Percentiles rank a stretch among this genome's conserved stretches.
phyloP scores from a whole-genome alignment of 495 filamentous ascomycete species.

The Talaromyces borbonicus region DNA sequence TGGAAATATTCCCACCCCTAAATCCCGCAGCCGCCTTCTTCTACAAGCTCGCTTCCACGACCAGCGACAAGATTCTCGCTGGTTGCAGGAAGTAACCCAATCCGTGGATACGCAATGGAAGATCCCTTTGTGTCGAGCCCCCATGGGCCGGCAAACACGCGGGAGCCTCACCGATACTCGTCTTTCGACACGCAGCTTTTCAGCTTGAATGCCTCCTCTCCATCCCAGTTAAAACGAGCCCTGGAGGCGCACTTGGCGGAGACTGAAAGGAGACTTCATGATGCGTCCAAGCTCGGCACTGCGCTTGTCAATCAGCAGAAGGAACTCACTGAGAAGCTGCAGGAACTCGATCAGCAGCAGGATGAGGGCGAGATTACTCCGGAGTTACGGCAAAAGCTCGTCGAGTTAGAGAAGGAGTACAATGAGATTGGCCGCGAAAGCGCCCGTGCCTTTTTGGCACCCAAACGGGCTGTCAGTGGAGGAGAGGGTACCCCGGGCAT shows the following conservation, averaged over 20 bases:
- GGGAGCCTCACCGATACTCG: conserved; percentile 60
- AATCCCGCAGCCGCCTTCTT: not conserved
- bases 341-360: conserved; percentile 73
- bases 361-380: conserved; percentile 73
- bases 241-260: conserved; percentile 86
- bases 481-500: conserved; percentile 57
- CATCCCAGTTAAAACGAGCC: conserved; percentile 76
- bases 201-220: conserved; percentile 65
- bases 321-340: conserved; percentile 67
- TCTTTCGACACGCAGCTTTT: conserved; percentile 72
- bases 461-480: conserved; percentile 66
- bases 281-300: conserved; percentile 79
- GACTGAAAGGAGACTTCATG: conserved; percentile 81
- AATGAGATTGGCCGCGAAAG: conserved; percentile 89
- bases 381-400: conserved; percentile 71
- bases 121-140: conserved; percentile 45
- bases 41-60: conserved; percentile 1
- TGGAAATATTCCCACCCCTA: no score
- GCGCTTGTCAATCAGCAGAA: conserved; percentile 76
- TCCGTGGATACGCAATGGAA: conserved; percentile 26
- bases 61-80: conserved; percentile 6
- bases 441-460: conserved; percentile 72
- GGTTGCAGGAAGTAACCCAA: conserved; percentile 10
- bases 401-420: conserved; percentile 86
- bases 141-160: conserved; percentile 23